Evolutionary conservation across 805 yeast species (phyloP), one percentile per base, ranked within the genome.

Genomic region (Kluyveromyces siamensis): DNA sequence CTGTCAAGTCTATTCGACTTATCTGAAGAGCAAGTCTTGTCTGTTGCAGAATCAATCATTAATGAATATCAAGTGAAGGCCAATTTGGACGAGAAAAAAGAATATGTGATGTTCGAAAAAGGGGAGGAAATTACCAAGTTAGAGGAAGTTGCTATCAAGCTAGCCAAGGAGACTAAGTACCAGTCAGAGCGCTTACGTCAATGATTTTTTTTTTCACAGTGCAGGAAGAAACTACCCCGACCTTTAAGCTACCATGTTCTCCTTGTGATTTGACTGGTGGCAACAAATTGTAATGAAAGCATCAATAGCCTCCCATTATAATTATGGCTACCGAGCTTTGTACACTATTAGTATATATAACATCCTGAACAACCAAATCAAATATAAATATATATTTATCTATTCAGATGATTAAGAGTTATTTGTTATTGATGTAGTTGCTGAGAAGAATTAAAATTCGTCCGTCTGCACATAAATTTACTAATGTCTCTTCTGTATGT

Each of bases 81-180:
- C 41, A 45, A 52, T 37, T 72, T 90, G 50, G 88, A 85, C 60
- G 87, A 83, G 56, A 74, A 74, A 52, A 75, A 83, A 35, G 70
- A 75, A 57, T 74, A 79, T 48, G 67, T 90, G 53, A 78, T 79
- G 60, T 85, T 90, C 67, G 74, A 81, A 49, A 80, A 80, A 58
- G 90, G 86, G 55, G 86, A 81, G 47, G 96, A 86, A 64, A 78
- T 88, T 57, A 76, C 93, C 52, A 84, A 81, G 63, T 76, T 91
- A 68, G 96, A 91, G 74, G 88, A 85, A 65, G 76, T 91, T 61
- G 95, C 96, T 18, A 73, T 88, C 53, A 79, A 83, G 42, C 75
- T 93, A 71, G 84, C 60, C 51, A 66, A 63, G 53, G 68, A 64
- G 52, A 61, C 60, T 47, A 64, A 63, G 50, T 60, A 62, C 45